Conservation (phyloP, 1,284 basidiomycete species). For the Xerocomus minutiporus region DNA sequence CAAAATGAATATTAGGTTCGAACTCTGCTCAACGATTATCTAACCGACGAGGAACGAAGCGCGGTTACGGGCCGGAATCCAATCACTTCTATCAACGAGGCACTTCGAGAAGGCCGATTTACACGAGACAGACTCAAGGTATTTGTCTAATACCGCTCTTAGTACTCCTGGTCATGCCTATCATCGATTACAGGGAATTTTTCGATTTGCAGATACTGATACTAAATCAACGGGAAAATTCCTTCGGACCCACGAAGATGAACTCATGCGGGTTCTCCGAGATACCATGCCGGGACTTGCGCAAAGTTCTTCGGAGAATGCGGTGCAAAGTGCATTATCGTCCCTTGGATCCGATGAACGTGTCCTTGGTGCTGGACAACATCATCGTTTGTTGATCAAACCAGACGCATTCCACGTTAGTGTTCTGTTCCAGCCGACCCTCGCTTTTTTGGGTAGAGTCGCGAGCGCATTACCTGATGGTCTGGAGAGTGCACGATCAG, state of each 20-base stretch:
- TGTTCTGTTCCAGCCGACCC: conserved; percentile 89
- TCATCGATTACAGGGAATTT: conserved; percentile 58
- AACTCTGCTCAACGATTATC: conserved; percentile 84
- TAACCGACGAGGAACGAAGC: conserved; percentile 84
- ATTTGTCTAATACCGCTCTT: conserved; percentile 10
- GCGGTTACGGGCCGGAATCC: conserved; percentile 76
- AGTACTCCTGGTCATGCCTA: conserved; percentile 4
- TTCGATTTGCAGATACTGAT: conserved; percentile 89
- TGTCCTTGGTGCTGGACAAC: conserved; percentile 63
- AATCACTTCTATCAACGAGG: conserved; percentile 91
- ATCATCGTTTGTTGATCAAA: conserved; percentile 82
- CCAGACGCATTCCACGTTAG: conserved; percentile 95
- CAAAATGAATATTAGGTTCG: conserved; percentile 54
- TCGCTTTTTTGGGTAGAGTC: conserved; percentile 78
- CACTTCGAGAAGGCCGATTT: conserved; percentile 80
- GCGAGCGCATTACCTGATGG: conserved; percentile 72
- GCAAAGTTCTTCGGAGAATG: conserved; percentile 58
- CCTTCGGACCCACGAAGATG: conserved; percentile 79
- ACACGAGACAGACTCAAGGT: conserved; percentile 79
- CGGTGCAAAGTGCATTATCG: conserved; percentile 57
- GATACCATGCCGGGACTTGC: conserved; percentile 94
- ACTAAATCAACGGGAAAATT: conserved; percentile 62
- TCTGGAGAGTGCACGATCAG: conserved; percentile 63
- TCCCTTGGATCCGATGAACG: conserved; percentile 68
- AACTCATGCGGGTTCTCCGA: conserved; percentile 78